Base-by-base conservation (phyloP, 805 yeast species). In the Debaryomyces tyrocola region DNA sequence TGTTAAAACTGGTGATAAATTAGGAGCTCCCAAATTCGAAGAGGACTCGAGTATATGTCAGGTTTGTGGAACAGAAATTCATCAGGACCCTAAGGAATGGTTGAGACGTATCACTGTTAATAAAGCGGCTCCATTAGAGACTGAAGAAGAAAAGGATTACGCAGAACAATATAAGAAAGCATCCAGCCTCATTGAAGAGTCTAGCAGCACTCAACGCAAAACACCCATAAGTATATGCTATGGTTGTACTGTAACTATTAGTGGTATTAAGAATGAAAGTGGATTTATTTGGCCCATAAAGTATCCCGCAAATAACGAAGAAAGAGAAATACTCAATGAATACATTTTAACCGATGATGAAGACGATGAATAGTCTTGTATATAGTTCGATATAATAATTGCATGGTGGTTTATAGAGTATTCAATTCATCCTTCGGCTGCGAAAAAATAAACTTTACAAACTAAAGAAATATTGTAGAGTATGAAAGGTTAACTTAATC, bases 1-100 rank as follows among this genome's bases (percentile, higher is more conserved):
- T 17, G 90, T 90, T 11, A 84, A 88, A 53, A 90, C 96, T 0
- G 96, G 94, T 4, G 84, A 84, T 40, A 90, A 92, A 61, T 66
- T 91, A 38, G 77, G 75, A 1, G 73, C 73, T 6, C 88, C 87
- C 0, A 60, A 48, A 42, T 42, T 43, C 18, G 48, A 39, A 9
- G 45, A 34, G 2, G 56, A 46, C 9, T 49, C 57, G 1, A 54
- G 54, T 1, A 59, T 52, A 5, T 89, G 96, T 63, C 65, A 64
- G 11, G 53, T 88, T 0, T 89, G 96, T 58, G 74, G 76, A 1
- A 70, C 64, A 4, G 69, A 65, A 1, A 75, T 86, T 10, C 80
- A 78, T 48, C 74, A 73, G 29, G 76, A 80, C 49, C 86, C 94
- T 2, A 70, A 77, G 45, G 60, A 65, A 11, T 89, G 96, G 96